These are phyloP conservation scores for Citrullus colocynthis DNA, from an alignment of 306 rosid genomes.

Conservation along the genomic window DNA sequence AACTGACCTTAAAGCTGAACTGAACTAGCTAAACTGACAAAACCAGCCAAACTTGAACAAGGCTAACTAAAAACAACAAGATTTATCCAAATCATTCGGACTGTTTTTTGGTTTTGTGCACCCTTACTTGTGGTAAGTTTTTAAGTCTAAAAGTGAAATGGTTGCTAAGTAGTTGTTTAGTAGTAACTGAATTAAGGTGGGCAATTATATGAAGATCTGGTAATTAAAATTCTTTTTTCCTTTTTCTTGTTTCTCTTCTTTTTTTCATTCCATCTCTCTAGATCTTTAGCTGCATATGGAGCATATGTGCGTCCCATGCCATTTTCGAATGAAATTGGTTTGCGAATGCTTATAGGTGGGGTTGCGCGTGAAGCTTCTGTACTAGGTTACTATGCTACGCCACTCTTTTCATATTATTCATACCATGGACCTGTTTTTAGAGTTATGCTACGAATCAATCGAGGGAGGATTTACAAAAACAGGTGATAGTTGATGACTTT, in stretches of 20 bases:
- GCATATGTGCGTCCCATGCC: slow-evolving; percentile 84
- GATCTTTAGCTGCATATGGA: slow-evolving; percentile 94
- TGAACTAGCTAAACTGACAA: background rate
- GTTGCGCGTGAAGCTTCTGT: slow-evolving; percentile 74
- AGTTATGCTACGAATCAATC: slow-evolving; percentile 64
- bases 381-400: slow-evolving; percentile 61
- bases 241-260: background rate
- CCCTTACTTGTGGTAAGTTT: background rate
- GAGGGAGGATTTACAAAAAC: slow-evolving; percentile 54
- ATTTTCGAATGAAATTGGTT: slow-evolving; percentile 74
- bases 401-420: slow-evolving; percentile 71
- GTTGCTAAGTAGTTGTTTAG: background rate
- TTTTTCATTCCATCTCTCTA: slow-evolving; percentile 14
- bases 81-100: background rate
- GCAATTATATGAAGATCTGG: background rate
- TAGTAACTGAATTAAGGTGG: background rate
- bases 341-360: slow-evolving; percentile 97
- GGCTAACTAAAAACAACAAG: background rate
- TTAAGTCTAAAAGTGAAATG: background rate
- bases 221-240: background rate
- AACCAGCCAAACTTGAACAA: background rate
- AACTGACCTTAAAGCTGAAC: background rate
- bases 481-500: slow-evolving; percentile 24
- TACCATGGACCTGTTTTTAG: slow-evolving; percentile 87
- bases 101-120: background rate